These are phyloP conservation scores for Jatropha multifida DNA, from an alignment of 441 rosid genomes.

Conservation along the genomic window DNA sequence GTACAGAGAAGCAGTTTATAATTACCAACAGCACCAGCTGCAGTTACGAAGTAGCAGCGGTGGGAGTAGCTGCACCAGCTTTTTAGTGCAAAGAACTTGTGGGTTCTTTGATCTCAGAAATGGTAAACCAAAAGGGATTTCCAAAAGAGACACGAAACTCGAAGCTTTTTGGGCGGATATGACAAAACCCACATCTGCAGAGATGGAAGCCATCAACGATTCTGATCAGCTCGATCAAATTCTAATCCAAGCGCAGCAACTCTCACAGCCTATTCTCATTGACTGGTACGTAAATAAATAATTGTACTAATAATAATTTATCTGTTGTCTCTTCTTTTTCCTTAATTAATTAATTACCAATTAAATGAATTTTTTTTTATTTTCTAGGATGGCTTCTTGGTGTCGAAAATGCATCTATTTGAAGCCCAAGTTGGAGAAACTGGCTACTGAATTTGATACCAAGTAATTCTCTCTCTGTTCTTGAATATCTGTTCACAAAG, in stretches of 20 bases:
- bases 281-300: slow-evolving; percentile 50
- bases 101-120: slow-evolving; percentile 30
- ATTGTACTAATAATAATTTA: no score
- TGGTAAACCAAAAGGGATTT: slow-evolving; percentile 30
- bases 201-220: slow-evolving; percentile 72
- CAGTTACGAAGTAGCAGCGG: slow-evolving; percentile 36
- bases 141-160: slow-evolving; percentile 40
- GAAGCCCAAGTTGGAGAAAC: slow-evolving; percentile 86
- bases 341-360: neutral
- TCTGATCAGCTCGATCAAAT: slow-evolving; percentile 64
- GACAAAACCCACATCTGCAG: slow-evolving; percentile 51
- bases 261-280: slow-evolving; percentile 63
- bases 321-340: no score
- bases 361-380: neutral
- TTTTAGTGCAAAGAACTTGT: slow-evolving; percentile 36
- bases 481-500: neutral
- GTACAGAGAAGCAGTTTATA: slow-evolving; percentile 32
- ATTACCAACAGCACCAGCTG: slow-evolving; percentile 35
- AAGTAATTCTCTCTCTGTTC: slow-evolving; percentile 28
- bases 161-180: slow-evolving; percentile 58
- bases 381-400: slow-evolving; percentile 88
- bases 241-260: slow-evolving; percentile 52
- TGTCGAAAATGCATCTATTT: slow-evolving; percentile 90
- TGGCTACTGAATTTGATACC: slow-evolving; percentile 63
- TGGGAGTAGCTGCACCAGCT: slow-evolving; percentile 9